Evolutionary conservation across 148 eudicot species (phyloP).

Genomic region (Camellia sinensis): DNA sequence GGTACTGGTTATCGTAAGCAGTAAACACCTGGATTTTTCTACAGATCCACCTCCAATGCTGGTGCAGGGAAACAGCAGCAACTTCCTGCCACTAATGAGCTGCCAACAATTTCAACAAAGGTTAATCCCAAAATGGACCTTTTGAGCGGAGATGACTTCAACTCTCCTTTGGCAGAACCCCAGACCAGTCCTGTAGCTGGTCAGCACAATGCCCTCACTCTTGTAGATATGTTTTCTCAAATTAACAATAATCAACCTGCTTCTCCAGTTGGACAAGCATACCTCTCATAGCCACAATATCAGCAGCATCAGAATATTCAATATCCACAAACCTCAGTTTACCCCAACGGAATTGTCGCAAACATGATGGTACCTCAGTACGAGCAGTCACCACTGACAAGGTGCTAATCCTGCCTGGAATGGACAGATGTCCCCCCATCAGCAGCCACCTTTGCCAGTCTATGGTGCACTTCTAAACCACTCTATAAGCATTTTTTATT

Average conservation of each 20-base stretch:
- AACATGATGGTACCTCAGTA: conserved; percentile 44
- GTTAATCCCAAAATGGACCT: conserved; percentile 65
- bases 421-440: conserved; percentile 51
- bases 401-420: conserved; percentile 60
- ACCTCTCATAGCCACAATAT: conserved; percentile 46
- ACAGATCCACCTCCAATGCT: conserved; percentile 61
- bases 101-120: conserved; percentile 45
- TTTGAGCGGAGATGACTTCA: conserved; percentile 75
- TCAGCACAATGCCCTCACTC: conserved; percentile 79
- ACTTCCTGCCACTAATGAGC: conserved; percentile 42
- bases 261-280: conserved; percentile 44
- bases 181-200: conserved; percentile 58
- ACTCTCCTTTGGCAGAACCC: conserved; percentile 57
- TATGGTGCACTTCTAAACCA: conserved; percentile 46
- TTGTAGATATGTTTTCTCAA: conserved; percentile 71
- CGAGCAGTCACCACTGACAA: conserved; percentile 56
- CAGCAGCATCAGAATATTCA: conserved; percentile 67
- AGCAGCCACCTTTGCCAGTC: conserved; percentile 63
- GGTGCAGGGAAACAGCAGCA: conserved; percentile 30
- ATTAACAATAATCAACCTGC: conserved; percentile 38
- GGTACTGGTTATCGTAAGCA: neutral
- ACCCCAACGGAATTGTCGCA: conserved; percentile 53
- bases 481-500: neutral
- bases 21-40: conserved; percentile 11
- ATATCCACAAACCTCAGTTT: conserved; percentile 45